Conservation (phyloP, 2,329 filamentous ascomycete genomes). For the Aspergillus chevalieri region DNA sequence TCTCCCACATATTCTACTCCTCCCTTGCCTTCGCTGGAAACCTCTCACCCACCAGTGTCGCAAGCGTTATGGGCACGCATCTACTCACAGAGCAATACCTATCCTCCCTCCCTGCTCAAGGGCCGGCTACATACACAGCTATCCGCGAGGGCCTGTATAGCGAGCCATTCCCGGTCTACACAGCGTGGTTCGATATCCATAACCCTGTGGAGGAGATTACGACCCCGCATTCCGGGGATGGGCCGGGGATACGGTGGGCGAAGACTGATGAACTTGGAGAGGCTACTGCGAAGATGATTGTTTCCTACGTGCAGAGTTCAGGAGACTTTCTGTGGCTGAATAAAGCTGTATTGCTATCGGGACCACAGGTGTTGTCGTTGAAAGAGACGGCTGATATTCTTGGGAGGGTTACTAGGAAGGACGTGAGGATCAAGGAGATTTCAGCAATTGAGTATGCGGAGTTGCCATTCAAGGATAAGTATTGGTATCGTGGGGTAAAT, state of each 20-base stretch:
- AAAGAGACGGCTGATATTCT: slow-evolving; percentile 32
- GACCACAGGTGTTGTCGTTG: slow-evolving; percentile 26
- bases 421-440: slow-evolving; percentile 31
- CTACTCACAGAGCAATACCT: slow-evolving; percentile 50
- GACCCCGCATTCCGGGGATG: slow-evolving; percentile 44
- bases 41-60: slow-evolving; percentile 32
- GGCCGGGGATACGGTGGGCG: slow-evolving; percentile 47
- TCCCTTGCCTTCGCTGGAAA: slow-evolving; percentile 50
- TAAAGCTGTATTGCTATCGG: slow-evolving; percentile 29
- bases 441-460: slow-evolving; percentile 38
- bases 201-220: slow-evolving; percentile 32
- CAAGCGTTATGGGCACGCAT: slow-evolving; percentile 56
- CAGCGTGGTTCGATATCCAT: slow-evolving; percentile 43
- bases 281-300: slow-evolving; percentile 46
- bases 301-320: slow-evolving; percentile 27
- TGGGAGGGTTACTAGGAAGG: slow-evolving; percentile 19
- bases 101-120: slow-evolving; percentile 14
- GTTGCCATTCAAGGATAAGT: slow-evolving; percentile 33
- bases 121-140: slow-evolving; percentile 41
- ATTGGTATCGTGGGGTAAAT: slow-evolving; percentile 29
- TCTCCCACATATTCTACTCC: no score
- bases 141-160: slow-evolving; percentile 55
- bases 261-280: slow-evolving; percentile 52
- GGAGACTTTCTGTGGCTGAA: slow-evolving; percentile 25
- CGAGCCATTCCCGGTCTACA: slow-evolving; percentile 56